These are phyloP conservation scores for Rhododendron molle DNA, from an alignment of 148 eudicot genomes.

Conservation along the genomic window DNA sequence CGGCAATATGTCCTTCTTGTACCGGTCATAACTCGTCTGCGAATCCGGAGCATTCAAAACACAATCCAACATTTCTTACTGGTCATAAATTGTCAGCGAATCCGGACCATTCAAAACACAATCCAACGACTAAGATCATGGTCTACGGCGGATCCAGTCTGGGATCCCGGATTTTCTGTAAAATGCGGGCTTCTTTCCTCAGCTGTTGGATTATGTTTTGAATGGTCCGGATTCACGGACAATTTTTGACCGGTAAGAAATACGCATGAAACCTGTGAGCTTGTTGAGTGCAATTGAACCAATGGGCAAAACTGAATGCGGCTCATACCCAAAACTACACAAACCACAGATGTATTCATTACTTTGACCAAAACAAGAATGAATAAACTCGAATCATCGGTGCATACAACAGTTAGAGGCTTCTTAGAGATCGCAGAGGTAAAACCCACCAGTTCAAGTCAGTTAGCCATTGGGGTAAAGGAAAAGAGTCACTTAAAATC, in stretches of 20 bases:
- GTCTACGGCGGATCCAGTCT: too few relatives aligned
- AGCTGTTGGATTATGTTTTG: too few relatives aligned
- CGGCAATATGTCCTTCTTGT: background rate
- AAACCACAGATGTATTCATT: background rate
- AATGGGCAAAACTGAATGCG: constrained; percentile 88
- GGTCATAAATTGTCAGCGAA: too few relatives aligned
- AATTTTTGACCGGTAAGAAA: constrained; percentile 2
- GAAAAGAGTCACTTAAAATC: background rate
- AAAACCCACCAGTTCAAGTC: background rate
- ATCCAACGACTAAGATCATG: too few relatives aligned
- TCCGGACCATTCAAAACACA: too few relatives aligned
- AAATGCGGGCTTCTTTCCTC: too few relatives aligned
- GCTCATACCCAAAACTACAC: constrained; percentile 84
- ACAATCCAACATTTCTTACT: too few relatives aligned
- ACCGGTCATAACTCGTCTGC: too few relatives aligned
- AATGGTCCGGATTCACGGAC: too few relatives aligned
- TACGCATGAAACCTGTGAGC: constrained; percentile 70
- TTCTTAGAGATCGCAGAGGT: background rate
- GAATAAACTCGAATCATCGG: background rate
- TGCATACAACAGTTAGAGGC: background rate
- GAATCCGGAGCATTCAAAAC: too few relatives aligned
- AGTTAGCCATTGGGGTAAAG: background rate
- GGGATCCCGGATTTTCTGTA: too few relatives aligned
- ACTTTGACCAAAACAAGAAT: background rate
- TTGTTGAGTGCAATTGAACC: constrained; percentile 71